Percentiles rank a stretch among this genome's conserved stretches.
These are phyloP conservation scores for Boletus vinaceobasis DNA, from an alignment of 768 basidiomycete genomes.

Conservation along the genomic window DNA sequence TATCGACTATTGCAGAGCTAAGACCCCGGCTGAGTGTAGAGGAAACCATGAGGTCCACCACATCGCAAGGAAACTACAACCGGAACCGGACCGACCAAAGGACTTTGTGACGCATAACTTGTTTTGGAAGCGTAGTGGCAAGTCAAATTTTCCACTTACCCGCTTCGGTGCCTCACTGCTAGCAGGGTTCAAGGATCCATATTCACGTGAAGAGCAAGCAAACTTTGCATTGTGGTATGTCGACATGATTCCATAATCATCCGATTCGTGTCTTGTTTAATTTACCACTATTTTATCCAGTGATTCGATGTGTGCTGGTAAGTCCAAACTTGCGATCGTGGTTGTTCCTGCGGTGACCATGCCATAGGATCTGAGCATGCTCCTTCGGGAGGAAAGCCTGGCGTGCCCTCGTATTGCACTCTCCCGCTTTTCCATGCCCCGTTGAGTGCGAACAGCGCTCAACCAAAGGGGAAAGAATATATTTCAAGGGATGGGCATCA, in stretches of 20 bases:
- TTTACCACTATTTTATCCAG: too few relatives aligned
- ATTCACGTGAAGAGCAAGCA: slow-evolving; percentile 51
- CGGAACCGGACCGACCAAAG: slow-evolving; percentile 45
- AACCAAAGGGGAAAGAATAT: slow-evolving; percentile 39
- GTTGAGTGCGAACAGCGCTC: slow-evolving; percentile 17
- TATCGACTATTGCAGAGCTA: slow-evolving; percentile 51
- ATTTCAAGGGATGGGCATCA: slow-evolving; percentile 55
- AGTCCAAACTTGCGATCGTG: too few relatives aligned
- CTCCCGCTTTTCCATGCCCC: slow-evolving; percentile 53
- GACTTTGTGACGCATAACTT: slow-evolving; percentile 55
- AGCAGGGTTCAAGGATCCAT: slow-evolving; percentile 62
- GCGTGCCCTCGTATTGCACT: slow-evolving; percentile 51
- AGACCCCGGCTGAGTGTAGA: slow-evolving; percentile 33
- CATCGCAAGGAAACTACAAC: slow-evolving; percentile 36
- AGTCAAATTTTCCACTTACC: slow-evolving; percentile 1
- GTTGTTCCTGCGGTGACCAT: too few relatives aligned
- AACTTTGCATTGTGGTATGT: slow-evolving; percentile 53
- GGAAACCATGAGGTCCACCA: slow-evolving; percentile 45
- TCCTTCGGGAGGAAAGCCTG: slow-evolving; percentile 33
- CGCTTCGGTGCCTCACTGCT: neutral
- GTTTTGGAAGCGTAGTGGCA: slow-evolving; percentile 56
- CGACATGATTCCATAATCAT: neutral
- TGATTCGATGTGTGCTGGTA: slow-evolving; percentile 53
- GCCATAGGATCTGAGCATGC: slow-evolving; percentile 49
- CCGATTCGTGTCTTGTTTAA: neutral